Conservation (phyloP, 176 grass and related monocot species). For the Panicum miliaceum region DNA sequence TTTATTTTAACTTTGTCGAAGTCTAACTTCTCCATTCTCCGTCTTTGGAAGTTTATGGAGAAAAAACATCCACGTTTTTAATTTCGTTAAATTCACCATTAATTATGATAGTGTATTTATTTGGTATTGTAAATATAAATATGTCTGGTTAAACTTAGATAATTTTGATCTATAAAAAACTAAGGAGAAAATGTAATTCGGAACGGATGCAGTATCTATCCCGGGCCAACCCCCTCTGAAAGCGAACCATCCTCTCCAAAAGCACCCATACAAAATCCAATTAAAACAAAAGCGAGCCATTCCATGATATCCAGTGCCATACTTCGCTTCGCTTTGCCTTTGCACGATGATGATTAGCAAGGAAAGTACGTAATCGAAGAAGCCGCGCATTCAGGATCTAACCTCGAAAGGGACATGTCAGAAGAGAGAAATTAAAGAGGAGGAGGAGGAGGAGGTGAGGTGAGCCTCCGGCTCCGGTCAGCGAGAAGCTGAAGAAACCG, state of each 20-base stretch:
- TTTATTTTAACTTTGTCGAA: too few species aligned
- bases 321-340: background rate
- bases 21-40: too few species aligned
- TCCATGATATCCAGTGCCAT: background rate
- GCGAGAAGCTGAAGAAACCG: background rate
- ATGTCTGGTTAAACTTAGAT: too few species aligned
- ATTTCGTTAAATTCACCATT: too few species aligned
- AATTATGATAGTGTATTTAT: too few species aligned
- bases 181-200: too few species aligned
- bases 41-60: too few species aligned
- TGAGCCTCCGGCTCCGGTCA: background rate
- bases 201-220: too few species aligned
- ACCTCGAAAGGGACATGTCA: background rate
- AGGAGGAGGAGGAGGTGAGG: background rate
- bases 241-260: background rate
- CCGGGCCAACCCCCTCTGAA: background rate
- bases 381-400: background rate
- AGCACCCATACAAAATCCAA: background rate
- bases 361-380: background rate
- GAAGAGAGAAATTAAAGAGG: too few species aligned
- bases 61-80: too few species aligned
- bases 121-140: too few species aligned
- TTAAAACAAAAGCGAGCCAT: background rate
- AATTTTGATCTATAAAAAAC: too few species aligned
- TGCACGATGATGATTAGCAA: background rate